Percentiles rank a stretch among this genome's conserved stretches.
These are phyloP conservation scores for Ustilago nuda DNA, from an alignment of 1,284 basidiomycete species.

Conservation along the genomic window DNA sequence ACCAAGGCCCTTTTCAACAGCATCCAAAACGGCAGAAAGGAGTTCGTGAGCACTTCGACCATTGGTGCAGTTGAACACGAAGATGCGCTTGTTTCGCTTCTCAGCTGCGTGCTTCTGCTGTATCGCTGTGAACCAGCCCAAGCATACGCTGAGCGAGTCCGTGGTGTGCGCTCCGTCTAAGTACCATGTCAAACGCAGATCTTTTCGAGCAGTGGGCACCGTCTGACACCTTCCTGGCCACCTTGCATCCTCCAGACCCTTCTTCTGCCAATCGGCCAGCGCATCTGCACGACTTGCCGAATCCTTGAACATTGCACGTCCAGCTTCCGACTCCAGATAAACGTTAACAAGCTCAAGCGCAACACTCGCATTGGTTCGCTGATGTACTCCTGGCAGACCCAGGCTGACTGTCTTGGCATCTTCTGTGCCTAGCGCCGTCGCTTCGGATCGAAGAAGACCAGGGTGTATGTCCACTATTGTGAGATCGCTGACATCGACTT, in stretches of 20 bases:
- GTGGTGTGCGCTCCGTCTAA: conserved; percentile 95
- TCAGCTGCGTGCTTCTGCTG: conserved; percentile 12
- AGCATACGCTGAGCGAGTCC: conserved; percentile 87
- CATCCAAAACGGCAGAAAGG: conserved; percentile 75
- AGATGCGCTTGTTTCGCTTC: conserved; percentile 72
- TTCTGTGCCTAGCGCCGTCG: conserved; percentile 18
- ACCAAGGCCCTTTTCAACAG: conserved; percentile 29
- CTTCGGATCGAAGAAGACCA: conserved; percentile 21
- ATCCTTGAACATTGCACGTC: conserved; percentile 43
- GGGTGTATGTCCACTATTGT: conserved; percentile 40
- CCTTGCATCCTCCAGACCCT: conserved; percentile 78
- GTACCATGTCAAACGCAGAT: conserved; percentile 78
- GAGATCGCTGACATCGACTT: conserved; percentile 71
- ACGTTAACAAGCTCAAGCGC: conserved; percentile 81
- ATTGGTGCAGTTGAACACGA: conserved; percentile 96
- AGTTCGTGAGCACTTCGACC: conserved; percentile 84
- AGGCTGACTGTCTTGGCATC: conserved; percentile 25
- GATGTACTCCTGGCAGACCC: conserved; percentile 91
- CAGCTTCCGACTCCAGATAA: conserved; percentile 75
- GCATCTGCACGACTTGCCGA: conserved; percentile 11
- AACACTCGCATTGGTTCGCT: conserved; percentile 87
- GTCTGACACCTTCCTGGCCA: conserved; percentile 99
- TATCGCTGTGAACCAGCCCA: conserved; percentile 78
- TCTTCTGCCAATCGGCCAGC: conserved; percentile 71
- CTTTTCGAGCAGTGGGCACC: conserved; percentile 73